Evolutionary conservation across 1,284 basidiomycete genomes (phyloP).

Genomic region (Ceratobasidium theobromae): DNA sequence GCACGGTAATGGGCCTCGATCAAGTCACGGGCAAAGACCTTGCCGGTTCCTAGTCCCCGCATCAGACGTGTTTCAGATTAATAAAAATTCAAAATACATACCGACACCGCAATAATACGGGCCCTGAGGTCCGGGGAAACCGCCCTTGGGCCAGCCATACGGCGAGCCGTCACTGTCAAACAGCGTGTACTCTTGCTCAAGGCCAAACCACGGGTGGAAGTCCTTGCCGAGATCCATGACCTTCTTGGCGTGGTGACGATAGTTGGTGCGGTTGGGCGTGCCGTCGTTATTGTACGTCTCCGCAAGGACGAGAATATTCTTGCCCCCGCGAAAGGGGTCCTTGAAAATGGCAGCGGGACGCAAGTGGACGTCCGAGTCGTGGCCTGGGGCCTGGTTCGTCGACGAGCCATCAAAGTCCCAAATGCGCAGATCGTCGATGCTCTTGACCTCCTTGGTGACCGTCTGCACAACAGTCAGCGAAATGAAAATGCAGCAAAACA

Average conservation of each 20-base stretch:
- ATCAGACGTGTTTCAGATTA: slow-evolving; percentile 10
- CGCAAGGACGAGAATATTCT: slow-evolving; percentile 96
- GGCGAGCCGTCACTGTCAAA: slow-evolving; percentile 92
- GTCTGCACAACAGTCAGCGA: slow-evolving; percentile 54
- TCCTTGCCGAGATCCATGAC: slow-evolving; percentile 88
- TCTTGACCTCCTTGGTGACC: slow-evolving; percentile 78
- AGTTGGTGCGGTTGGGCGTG: slow-evolving; percentile 97
- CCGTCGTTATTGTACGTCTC: slow-evolving; percentile 99
- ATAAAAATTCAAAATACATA: slow-evolving; percentile 50
- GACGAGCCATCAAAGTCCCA: slow-evolving; percentile 99
- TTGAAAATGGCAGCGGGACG: slow-evolving; percentile 97
- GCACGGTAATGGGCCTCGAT: slow-evolving; percentile 99
- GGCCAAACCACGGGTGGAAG: slow-evolving; percentile 92
- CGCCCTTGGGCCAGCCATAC: slow-evolving; percentile 96
- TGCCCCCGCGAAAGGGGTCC: slow-evolving; percentile 98
- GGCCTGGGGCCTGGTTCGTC: slow-evolving; percentile 92
- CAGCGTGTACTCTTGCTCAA: slow-evolving; percentile 99
- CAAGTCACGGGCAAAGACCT: slow-evolving; percentile 97
- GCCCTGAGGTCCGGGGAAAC: slow-evolving; percentile 99
- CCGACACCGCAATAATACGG: slow-evolving; percentile 99
- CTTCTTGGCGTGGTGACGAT: slow-evolving; percentile 88
- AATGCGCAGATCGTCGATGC: slow-evolving; percentile 83
- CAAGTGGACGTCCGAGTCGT: slow-evolving; percentile 97
- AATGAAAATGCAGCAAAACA: background rate
- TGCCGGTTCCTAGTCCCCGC: slow-evolving; percentile 73